Conservation (phyloP, 2,329 filamentous ascomycete species). For the Alternaria postmessia region DNA sequence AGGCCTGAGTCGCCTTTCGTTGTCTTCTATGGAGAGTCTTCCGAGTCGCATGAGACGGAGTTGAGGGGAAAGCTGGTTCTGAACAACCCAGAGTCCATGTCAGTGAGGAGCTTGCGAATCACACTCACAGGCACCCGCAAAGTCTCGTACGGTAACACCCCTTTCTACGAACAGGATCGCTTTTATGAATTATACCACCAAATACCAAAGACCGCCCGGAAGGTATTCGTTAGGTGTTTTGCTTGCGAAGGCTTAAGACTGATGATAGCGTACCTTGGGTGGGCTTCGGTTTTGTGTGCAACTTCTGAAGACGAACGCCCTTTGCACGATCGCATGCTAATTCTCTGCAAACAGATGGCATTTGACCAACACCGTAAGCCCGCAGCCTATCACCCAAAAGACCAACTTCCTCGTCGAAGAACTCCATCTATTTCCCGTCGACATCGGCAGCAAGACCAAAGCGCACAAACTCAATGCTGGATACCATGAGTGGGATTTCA, state of each 20-base stretch:
- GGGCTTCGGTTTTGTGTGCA: neutral
- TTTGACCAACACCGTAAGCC: constrained; percentile 49
- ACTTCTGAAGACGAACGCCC: neutral
- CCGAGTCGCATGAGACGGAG: constrained; percentile 56
- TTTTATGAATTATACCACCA: neutral
- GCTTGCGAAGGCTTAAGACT: neutral
- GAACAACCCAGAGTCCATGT: constrained; percentile 57
- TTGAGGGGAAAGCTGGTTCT: constrained; percentile 58
- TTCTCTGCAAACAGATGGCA: constrained; percentile 40
- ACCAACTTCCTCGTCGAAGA: constrained; percentile 57
- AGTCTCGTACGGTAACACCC: constrained; percentile 51
- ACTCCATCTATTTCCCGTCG: constrained; percentile 55
- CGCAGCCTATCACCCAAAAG: constrained; percentile 57
- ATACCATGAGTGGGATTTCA: constrained; percentile 60
- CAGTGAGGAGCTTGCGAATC: constrained; percentile 57
- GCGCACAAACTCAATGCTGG: constrained; percentile 61
- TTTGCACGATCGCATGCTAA: constrained; percentile 21
- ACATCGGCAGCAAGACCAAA: constrained; percentile 42
- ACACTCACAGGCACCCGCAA: constrained; percentile 58
- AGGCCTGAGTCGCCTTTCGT: constrained; percentile 59
- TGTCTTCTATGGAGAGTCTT: constrained; percentile 59
- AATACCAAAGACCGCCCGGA: neutral
- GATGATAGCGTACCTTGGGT: neutral
- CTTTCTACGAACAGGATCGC: neutral
- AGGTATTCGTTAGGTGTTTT: neutral